Evolutionary conservation across 148 eudicot genomes (phyloP).

Genomic region (Silene latifolia): DNA sequence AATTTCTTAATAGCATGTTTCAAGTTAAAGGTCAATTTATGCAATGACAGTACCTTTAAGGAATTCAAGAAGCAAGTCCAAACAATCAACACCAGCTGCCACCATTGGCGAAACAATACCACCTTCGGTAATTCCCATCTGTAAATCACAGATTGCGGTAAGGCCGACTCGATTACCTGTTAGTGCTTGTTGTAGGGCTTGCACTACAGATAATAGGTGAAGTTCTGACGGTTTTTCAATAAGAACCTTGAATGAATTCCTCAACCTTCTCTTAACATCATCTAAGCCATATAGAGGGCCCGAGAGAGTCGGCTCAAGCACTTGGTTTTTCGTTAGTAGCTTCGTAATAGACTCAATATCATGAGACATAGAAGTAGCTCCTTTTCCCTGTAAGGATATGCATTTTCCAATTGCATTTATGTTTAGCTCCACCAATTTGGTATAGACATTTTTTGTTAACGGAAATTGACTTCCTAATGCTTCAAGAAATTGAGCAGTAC

Average conservation of each 20-base stretch:
- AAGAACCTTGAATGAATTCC: slow-evolving; percentile 56
- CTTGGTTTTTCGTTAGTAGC: slow-evolving; percentile 28
- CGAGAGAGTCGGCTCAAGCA: slow-evolving; percentile 30
- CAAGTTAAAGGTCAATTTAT: not conserved
- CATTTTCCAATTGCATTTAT: slow-evolving; percentile 76
- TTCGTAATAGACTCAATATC: slow-evolving; percentile 63
- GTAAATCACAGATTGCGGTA: slow-evolving; percentile 47
- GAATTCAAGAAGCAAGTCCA: slow-evolving; percentile 75
- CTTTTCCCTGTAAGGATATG: slow-evolving; percentile 74
- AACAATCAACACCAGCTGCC: slow-evolving; percentile 83
- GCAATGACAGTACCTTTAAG: slow-evolving; percentile 53
- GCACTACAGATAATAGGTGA: slow-evolving; percentile 52
- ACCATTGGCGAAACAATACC: slow-evolving; percentile 66
- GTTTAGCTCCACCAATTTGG: slow-evolving; percentile 59
- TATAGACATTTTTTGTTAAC: slow-evolving; percentile 40
- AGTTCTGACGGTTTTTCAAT: slow-evolving; percentile 57
- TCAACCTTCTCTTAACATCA: slow-evolving; percentile 58
- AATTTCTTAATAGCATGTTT: not conserved
- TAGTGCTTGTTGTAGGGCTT: slow-evolving; percentile 62
- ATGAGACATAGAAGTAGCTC: slow-evolving; percentile 65
- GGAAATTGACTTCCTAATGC: slow-evolving; percentile 61
- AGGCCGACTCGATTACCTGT: slow-evolving; percentile 58
- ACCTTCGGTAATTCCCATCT: slow-evolving; percentile 44
- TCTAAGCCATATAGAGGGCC: slow-evolving; percentile 34
- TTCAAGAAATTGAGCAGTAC: slow-evolving; percentile 62